Evolutionary conservation across 805 yeast genomes (phyloP), one percentile per base, ranked within the genome.

Genomic region (Saccharomycopsis fodiens): DNA sequence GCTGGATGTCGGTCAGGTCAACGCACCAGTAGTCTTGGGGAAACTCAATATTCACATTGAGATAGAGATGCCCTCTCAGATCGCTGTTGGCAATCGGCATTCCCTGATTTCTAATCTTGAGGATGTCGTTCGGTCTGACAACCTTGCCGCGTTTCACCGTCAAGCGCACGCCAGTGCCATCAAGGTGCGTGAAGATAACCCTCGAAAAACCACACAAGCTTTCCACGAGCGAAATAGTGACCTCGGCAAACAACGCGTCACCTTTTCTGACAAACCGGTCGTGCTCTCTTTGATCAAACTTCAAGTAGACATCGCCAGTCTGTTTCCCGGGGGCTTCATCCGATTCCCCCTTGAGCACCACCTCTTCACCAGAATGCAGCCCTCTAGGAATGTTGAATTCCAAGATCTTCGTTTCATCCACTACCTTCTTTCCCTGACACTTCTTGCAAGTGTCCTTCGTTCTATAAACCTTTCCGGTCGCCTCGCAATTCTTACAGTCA

Each of bases 21-120:
- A 76, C 62, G 56, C 81, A 80, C 96, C 96, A 88, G 56, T 80
- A 75, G 61, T 87, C 94, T 30, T 71, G 70, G 2, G 96, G 97
- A 60, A 89, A 88, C 54, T 79, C 86, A 43, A 89, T 77, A 17
- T 75, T 76, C n/a, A 85, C 61, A 43, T 70, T 74, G 15, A 88
- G 68, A 56, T 78, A 87, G 52, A 88, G 64, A 59, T 85, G 85
- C 21, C 96, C 96, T 37, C 65, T 65, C 43, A 54, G 56, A 45
- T 43, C 52, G 36, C 50, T 57, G n/a, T 63, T 47, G 47, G 65
- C 63, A 3, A 74, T 56, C 1, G 96, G 96, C 94, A 91, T 86
- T 3, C 97, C 97, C 60, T 87, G 95, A 35, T 74, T 73, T 34
- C 70, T 62, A 10, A 89, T 66, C 48, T 78, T 70, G 29, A 89